Evolutionary conservation across 2,329 filamentous ascomycete genomes (phyloP), one percentile per base, ranked within the genome.

Genomic region (Pyrenochaeta sp.): DNA sequence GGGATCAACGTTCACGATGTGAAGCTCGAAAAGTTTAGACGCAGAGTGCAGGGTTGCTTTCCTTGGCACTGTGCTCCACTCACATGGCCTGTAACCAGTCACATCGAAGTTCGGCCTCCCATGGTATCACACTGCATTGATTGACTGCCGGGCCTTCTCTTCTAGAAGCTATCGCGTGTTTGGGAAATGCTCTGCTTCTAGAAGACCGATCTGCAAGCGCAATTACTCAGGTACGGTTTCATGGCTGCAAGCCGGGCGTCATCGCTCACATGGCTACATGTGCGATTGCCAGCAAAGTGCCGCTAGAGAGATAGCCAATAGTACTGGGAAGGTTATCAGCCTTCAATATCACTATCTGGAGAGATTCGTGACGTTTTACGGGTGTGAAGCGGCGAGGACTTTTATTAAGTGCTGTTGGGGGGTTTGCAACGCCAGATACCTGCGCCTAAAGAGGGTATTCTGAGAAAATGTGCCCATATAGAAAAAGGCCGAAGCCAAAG

Each of bases 151-250:
- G 24, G 34, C 36, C 42, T 36, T 50, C 45, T 49, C 48, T 58
- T 65, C 62, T 60, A 53, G 59, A 59, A 64, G 50, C 58, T 44
- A 66, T 44, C 42, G 62, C 58, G 43, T 63, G 52, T 32, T 50
- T 57, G 59, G 28, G 62, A 56, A 58, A 52, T 67, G 67, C 62
- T 67, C 67, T 68, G 61, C 60, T 69, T 71, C 65, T 61, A 66
- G 66, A 67, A 69, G 66, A 65, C 59, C 49, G 61, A 69, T 67
- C 64, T 61, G 58, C 65, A 64, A 25, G 53, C 36, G 48, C 51
- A 47, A 48, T 54, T 27, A 45, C 49, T 57, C 57, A 60, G 54
- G 59, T 61, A 65, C 61, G 59, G 65, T 66, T 57, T 57, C 52
- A 49, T 22, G 7, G 32, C 60, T 71, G 68, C 67, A 68, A 39